These are phyloP conservation scores for Rachicladosporium sp. DNA, from an alignment of 2,329 filamentous ascomycete species.

Conservation along the genomic window DNA sequence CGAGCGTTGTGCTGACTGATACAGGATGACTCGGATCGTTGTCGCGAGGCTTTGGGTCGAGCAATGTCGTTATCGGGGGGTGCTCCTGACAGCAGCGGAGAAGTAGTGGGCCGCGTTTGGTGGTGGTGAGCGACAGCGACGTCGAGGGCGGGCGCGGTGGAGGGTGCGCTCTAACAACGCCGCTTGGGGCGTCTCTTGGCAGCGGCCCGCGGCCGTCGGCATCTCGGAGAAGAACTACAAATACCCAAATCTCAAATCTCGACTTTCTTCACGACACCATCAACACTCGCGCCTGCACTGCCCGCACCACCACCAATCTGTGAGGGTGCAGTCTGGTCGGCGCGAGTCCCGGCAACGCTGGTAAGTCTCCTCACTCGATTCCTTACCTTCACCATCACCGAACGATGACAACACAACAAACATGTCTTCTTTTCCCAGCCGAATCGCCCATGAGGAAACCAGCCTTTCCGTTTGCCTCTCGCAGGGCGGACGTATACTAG, in stretches of 20 bases:
- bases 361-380: neutral
- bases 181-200: no score
- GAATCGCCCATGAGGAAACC: conserved; percentile 79
- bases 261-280: neutral
- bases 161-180: no score
- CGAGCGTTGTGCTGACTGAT: neutral
- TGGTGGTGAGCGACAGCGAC: no score
- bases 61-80: neutral
- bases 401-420: conserved; percentile 61
- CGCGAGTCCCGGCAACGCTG: neutral
- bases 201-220: no score
- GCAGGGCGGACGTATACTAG: conserved; percentile 69
- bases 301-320: no score
- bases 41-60: no score
- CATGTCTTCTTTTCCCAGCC: conserved; percentile 76
- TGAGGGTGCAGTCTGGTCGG: neutral
- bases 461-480: conserved; percentile 53
- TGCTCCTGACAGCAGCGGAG: neutral
- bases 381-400: conserved; percentile 10
- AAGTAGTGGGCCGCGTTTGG: neutral
- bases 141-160: no score
- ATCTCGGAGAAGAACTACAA: no score
- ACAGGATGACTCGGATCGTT: no score
- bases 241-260: no score
- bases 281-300: neutral